These are phyloP conservation scores for Alliaria petiolata DNA, from an alignment of 345 rosid species.

Conservation along the genomic window DNA sequence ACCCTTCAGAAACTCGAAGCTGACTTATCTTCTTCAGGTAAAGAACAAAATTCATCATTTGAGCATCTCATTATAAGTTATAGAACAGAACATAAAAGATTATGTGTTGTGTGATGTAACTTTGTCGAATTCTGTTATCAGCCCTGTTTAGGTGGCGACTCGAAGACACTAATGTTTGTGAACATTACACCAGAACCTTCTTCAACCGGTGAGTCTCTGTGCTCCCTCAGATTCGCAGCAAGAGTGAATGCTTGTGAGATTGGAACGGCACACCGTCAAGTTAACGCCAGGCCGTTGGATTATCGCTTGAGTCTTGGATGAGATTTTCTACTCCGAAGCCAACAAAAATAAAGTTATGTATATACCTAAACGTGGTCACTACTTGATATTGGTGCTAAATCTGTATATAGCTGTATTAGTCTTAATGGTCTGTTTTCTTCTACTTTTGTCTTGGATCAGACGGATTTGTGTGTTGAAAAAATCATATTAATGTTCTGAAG, in stretches of 20 bases:
- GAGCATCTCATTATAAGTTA: neutral
- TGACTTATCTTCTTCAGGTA: slow-evolving; percentile 98
- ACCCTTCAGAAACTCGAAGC: slow-evolving; percentile 97
- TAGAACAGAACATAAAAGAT: neutral
- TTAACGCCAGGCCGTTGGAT: slow-evolving; percentile 44
- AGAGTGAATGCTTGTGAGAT: slow-evolving; percentile 99
- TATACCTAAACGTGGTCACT: neutral
- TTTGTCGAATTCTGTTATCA: slow-evolving; percentile 32
- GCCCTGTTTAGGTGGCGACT: slow-evolving; percentile 99
- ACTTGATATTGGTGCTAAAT: slow-evolving; percentile 12
- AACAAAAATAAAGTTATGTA: slow-evolving; percentile 9
- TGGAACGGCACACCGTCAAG: slow-evolving; percentile 86
- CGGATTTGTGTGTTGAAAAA: neutral
- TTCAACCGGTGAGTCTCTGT: slow-evolving; percentile 83
- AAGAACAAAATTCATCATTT: neutral
- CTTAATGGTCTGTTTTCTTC: neutral
- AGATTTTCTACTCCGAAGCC: slow-evolving; percentile 4
- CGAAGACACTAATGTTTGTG: slow-evolving; percentile 93
- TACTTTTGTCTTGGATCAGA: neutral
- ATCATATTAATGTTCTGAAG: neutral
- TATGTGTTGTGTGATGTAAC: neutral
- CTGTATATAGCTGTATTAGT: slow-evolving; percentile 27
- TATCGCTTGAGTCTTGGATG: slow-evolving; percentile 76
- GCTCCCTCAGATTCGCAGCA: slow-evolving; percentile 94
- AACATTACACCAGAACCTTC: slow-evolving; percentile 85